These are phyloP conservation scores for Yarrowia sp. DNA, from an alignment of 805 yeast genomes.

Conservation along the genomic window DNA sequence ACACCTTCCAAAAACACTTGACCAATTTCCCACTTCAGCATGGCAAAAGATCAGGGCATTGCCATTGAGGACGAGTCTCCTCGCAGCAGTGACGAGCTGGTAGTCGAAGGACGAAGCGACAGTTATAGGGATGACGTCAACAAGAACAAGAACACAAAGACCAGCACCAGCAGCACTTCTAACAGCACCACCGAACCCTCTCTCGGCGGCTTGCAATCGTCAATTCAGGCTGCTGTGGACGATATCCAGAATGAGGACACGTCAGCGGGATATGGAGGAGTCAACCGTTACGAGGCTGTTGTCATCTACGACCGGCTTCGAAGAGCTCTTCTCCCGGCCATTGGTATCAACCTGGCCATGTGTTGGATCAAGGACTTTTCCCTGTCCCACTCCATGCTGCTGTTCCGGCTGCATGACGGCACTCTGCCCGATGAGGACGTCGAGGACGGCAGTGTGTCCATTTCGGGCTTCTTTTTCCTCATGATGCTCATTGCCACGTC, in stretches of 20 bases:
- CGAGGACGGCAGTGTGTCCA: neutral
- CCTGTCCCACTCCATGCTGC: constrained; percentile 19
- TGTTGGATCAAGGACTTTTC: constrained; percentile 39
- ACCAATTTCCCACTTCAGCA: neutral
- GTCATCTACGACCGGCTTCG: constrained; percentile 21
- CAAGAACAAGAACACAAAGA: neutral
- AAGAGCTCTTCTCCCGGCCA: constrained; percentile 3
- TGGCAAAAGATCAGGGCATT: constrained; percentile 15
- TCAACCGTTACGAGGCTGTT: constrained; percentile 31
- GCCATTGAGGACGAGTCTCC: constrained; percentile 35
- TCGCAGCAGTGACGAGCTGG: constrained; percentile 29
- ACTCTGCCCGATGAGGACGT: constrained; percentile 16
- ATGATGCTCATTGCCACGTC: constrained; percentile 28
- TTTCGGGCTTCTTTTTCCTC: constrained; percentile 23
- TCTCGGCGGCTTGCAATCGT: neutral
- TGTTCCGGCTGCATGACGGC: constrained; percentile 17
- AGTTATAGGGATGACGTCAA: too few relatives aligned
- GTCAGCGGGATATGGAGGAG: constrained; percentile 34
- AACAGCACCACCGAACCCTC: neutral
- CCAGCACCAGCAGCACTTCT: neutral
- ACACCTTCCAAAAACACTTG: neutral
- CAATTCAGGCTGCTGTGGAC: constrained; percentile 27
- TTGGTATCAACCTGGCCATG: constrained; percentile 32
- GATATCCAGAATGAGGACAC: constrained; percentile 34
- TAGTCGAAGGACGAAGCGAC: constrained; percentile 3